These are phyloP conservation scores for Epichloe festucae DNA, from an alignment of 2,329 filamentous ascomycete species.

Conservation along the genomic window DNA sequence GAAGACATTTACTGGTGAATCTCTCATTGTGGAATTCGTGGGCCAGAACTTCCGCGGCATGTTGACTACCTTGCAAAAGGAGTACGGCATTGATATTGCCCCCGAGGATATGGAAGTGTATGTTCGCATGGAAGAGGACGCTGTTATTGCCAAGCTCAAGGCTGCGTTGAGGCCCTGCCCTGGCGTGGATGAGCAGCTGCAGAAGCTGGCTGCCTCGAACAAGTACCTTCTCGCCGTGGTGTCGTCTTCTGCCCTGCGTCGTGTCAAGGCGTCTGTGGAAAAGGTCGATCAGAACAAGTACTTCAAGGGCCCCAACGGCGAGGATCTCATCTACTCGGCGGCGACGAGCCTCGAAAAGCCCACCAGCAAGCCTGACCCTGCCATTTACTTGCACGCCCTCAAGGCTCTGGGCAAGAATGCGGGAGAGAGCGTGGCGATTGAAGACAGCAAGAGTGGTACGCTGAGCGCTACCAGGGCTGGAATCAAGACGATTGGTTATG, in stretches of 20 bases:
- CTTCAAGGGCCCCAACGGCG: slow-evolving; percentile 39
- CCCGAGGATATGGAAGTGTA: slow-evolving; percentile 59
- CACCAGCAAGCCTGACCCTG: slow-evolving; percentile 84
- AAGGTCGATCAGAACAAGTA: slow-evolving; percentile 70
- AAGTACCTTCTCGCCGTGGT: slow-evolving; percentile 71
- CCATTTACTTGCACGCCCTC: slow-evolving; percentile 72
- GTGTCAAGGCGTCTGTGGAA: slow-evolving; percentile 64
- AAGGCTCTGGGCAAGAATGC: slow-evolving; percentile 59
- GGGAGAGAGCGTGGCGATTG: slow-evolving; percentile 64
- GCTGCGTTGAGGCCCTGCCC: slow-evolving; percentile 53
- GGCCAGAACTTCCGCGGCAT: slow-evolving; percentile 93
- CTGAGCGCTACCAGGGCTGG: slow-evolving; percentile 60
- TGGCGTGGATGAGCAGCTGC: slow-evolving; percentile 55
- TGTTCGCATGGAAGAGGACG: slow-evolving; percentile 66
- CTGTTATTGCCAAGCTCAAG: slow-evolving; percentile 69
- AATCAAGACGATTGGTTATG: slow-evolving; percentile 74
- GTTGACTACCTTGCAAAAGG: slow-evolving; percentile 62
- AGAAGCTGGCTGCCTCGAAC: slow-evolving; percentile 43
- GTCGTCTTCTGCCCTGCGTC: slow-evolving; percentile 63
- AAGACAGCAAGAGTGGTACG: slow-evolving; percentile 80
- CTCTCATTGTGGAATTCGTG: slow-evolving; percentile 76
- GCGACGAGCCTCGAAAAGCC: slow-evolving; percentile 65
- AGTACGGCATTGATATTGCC: slow-evolving; percentile 59
- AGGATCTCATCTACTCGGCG: slow-evolving; percentile 66
- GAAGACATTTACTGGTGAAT: slow-evolving; percentile 62